Percentiles rank a stretch among this genome's conserved stretches.
Conservation (phyloP, 2,329 filamentous ascomycete genomes). For the Teratosphaeria pseudoeucalypti region DNA sequence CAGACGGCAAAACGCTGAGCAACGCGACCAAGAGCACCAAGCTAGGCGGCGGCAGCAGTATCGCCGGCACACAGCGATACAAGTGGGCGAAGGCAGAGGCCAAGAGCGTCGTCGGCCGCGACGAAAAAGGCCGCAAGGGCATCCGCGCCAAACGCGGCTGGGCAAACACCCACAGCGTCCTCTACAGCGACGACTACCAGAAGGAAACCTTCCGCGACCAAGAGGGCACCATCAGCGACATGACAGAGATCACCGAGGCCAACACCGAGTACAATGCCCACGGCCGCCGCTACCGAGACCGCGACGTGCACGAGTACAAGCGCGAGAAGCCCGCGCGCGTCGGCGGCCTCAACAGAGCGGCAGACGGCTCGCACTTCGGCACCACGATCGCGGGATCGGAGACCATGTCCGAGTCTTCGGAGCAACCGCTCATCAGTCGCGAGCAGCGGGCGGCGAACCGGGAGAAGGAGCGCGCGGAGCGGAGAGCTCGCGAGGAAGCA, state of each 20-base stretch:
- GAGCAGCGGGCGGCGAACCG: constrained; percentile 22
- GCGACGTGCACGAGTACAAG: constrained; percentile 70
- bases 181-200: constrained; percentile 32
- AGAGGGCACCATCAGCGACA: constrained; percentile 18
- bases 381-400: constrained; percentile 56
- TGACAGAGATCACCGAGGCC: constrained; percentile 21
- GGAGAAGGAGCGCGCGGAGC: constrained; percentile 31
- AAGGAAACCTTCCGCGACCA: constrained; percentile 24
- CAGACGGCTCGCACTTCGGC: constrained; percentile 60
- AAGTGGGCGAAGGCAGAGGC: constrained; percentile 28
- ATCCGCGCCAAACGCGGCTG: constrained; percentile 28
- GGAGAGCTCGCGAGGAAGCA: constrained; percentile 28
- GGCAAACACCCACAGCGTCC: constrained; percentile 32
- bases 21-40: constrained; percentile 74
- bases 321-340: constrained; percentile 78
- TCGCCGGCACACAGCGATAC: constrained; percentile 54
- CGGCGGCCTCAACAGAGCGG: constrained; percentile 74
- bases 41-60: constrained; percentile 73
- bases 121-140: constrained; percentile 34
- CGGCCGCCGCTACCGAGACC: constrained; percentile 44
- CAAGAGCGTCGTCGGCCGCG: constrained; percentile 32
- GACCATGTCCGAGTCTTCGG: constrained; percentile 36
- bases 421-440: constrained; percentile 24
- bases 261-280: constrained; percentile 12
- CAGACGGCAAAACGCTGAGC: constrained; percentile 75